phyloP scores from a whole-genome alignment of 805 yeast genomes.

The Starmerella apicola region DNA sequence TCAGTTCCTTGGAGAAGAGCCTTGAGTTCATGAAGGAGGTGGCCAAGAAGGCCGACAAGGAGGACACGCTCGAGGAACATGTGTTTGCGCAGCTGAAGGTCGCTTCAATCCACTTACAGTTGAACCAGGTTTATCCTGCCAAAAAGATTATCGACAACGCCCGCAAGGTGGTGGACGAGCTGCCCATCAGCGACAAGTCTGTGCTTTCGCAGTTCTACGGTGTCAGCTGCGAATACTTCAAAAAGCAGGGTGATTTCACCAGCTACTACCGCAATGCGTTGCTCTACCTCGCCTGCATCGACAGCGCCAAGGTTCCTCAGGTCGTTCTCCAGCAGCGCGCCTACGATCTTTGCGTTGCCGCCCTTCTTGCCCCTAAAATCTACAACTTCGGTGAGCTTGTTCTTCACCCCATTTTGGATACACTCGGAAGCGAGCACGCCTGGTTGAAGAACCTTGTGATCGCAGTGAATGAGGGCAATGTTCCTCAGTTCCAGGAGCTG shows the following conservation, averaged over 20 bases:
- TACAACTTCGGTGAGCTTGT: conserved; percentile 93
- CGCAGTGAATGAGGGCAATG: conserved; percentile 67
- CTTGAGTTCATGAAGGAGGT: conserved; percentile 37
- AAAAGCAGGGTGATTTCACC: conserved; percentile 66
- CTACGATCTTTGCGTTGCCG: conserved; percentile 71
- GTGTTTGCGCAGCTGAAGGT: conserved; percentile 55
- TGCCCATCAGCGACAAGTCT: conserved; percentile 42
- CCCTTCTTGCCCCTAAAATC: conserved; percentile 78
- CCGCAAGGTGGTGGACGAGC: conserved; percentile 42
- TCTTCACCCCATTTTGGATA: conserved; percentile 67
- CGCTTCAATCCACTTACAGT: conserved; percentile 53
- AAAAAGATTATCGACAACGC: conserved; percentile 55
- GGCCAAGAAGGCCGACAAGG: conserved; percentile 35
- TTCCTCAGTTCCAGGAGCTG: conserved; percentile 47
- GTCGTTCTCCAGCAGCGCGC: conserved; percentile 41
- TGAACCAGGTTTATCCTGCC: conserved; percentile 46
- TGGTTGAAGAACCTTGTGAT: conserved; percentile 67
- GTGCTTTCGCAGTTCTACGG: conserved; percentile 76
- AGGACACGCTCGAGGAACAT: conserved; percentile 29
- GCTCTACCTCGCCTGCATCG: conserved; percentile 67
- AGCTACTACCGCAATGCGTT: conserved; percentile 69
- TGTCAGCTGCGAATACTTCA: conserved; percentile 63
- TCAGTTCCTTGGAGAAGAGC: conserved; percentile 36
- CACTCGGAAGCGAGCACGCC: conserved; percentile 38
- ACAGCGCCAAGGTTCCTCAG: conserved; percentile 31